Evolutionary conservation across 306 rosid genomes (phyloP), one percentile per base, ranked within the genome.

Genomic region (Urtica urens): DNA sequence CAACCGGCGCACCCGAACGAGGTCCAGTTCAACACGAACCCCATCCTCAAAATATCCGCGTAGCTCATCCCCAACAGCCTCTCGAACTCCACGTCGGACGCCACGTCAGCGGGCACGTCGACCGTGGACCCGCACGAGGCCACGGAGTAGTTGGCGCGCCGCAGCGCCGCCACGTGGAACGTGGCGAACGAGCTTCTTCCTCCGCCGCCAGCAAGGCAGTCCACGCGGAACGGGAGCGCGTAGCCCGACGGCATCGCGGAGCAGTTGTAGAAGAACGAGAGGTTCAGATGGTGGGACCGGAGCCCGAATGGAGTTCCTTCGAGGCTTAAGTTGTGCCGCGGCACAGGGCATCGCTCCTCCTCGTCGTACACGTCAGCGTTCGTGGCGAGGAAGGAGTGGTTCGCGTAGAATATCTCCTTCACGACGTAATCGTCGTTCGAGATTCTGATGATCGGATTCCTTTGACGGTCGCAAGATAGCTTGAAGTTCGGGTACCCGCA

Each of bases 221-320:
- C 57, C 24, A 82, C 44, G 25, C 55, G 35, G 26, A 55, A 77
- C 13, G 62, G 38, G 23, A 59, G 60, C 33, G 51, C 16, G 51
- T 58, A 41, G 17, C 66, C 63, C 24, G 23, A 16, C 6, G 76
- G 90, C 38, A 59, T 29, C 26, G 66, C 55, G 7, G 74, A 52
- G 30, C 96, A 87, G 20, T 75, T 72, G 49, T 75, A 77, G 51
- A 75, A 75, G 59, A 79, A 72, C 57, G 83, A 74, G 28, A 82
- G 60, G 33, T 69, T 51, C 9, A 23, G 15, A 58, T 58, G 69
- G 39, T 60, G 51, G 35, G 55, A 37, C 48, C 69, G 66, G 28
- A 3, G 59, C 17, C 21, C 23, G 33, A 79, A 77, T 25, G 76
- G 82, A 50, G 78, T 67, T 38, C 59, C 53, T 48, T 75, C 63